phyloP scores from a whole-genome alignment of 495 filamentous ascomycete species.

The Delitschia confertaspora region DNA sequence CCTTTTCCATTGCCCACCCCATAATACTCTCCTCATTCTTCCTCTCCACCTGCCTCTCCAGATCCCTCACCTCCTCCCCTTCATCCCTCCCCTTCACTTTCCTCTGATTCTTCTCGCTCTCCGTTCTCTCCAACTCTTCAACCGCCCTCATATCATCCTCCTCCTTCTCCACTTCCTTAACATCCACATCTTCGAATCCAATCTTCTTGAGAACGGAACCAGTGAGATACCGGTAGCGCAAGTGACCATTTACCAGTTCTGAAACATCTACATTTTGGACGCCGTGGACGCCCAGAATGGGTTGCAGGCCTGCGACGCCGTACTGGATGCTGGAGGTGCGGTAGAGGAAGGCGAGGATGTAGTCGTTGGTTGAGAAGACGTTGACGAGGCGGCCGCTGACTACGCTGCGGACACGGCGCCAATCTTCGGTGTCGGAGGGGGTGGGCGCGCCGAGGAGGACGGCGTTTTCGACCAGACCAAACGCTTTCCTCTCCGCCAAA shows the following conservation, averaged over 20 bases:
- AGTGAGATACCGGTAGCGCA: constrained; percentile 60
- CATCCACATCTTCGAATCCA: constrained; percentile 57
- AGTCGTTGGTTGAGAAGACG: constrained; percentile 69
- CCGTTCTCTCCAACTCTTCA: constrained; percentile 50
- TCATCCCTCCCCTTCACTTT: constrained; percentile 37
- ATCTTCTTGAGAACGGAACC: constrained; percentile 59
- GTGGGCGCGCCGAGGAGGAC: constrained; percentile 76
- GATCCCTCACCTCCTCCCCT: constrained; percentile 30
- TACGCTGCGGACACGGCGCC: constrained; percentile 60
- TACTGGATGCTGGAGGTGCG: constrained; percentile 66
- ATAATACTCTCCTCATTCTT: constrained; percentile 31
- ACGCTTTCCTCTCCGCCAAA: constrained; percentile 67
- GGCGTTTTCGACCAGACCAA: constrained; percentile 78
- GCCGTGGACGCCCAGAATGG: constrained; percentile 53
- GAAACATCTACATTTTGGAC: constrained; percentile 73
- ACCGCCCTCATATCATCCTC: constrained; percentile 47
- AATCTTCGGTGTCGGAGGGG: constrained; percentile 55
- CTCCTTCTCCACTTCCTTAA: constrained; percentile 49
- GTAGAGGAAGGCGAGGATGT: constrained; percentile 68
- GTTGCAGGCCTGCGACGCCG: constrained; percentile 66
- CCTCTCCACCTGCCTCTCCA: constrained; percentile 33
- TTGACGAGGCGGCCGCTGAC: constrained; percentile 69
- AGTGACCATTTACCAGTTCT: constrained; percentile 61
- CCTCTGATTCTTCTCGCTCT: constrained; percentile 43
- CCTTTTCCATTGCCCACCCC: constrained; percentile 28